Conservation (phyloP, 768 basidiomycete genomes). For the Lanmaoa rubissima region DNA sequence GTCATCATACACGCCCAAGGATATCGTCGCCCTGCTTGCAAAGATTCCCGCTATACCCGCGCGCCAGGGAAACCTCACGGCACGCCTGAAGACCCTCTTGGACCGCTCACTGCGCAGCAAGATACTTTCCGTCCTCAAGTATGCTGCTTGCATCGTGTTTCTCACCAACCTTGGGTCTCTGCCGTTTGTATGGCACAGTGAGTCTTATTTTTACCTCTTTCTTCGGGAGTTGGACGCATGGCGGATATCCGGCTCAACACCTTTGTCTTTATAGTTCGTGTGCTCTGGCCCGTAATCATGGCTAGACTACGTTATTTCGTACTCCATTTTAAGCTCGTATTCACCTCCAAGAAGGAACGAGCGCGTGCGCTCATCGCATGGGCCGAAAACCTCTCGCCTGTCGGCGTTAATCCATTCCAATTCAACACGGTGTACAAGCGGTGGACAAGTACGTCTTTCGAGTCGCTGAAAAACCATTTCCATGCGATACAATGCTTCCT, state of each 20-base stretch:
- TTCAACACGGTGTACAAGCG: constrained; percentile 38
- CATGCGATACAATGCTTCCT: not conserved
- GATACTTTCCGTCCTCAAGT: constrained; percentile 18
- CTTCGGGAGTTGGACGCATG: not conserved
- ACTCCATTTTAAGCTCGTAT: constrained; percentile 36
- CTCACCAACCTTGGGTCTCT: constrained; percentile 60
- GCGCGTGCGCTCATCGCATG: constrained; percentile 40
- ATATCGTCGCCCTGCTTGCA: constrained; percentile 5
- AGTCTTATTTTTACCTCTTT: constrained; percentile 25
- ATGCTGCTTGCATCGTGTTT: constrained; percentile 39
- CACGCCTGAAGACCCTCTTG: constrained; percentile 4
- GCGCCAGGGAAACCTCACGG: not conserved
- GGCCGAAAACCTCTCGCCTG: constrained; percentile 47
- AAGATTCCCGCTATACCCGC: constrained; percentile 14
- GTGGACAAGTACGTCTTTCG: constrained; percentile 52
- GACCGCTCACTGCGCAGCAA: constrained; percentile 1
- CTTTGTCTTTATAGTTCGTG: constrained; percentile 41
- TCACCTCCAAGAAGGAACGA: constrained; percentile 36
- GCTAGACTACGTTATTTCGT: constrained; percentile 34
- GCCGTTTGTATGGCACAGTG: constrained; percentile 70
- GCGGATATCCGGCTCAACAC: not conserved
- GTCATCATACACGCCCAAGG: constrained; percentile 6
- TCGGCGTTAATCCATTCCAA: constrained; percentile 59
- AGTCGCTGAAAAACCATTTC: not conserved
- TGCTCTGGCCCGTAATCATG: constrained; percentile 47